phyloP scores from a whole-genome alignment of 225 moss, liverwort and hornwort genomes.

The Anthoceros angustus region DNA sequence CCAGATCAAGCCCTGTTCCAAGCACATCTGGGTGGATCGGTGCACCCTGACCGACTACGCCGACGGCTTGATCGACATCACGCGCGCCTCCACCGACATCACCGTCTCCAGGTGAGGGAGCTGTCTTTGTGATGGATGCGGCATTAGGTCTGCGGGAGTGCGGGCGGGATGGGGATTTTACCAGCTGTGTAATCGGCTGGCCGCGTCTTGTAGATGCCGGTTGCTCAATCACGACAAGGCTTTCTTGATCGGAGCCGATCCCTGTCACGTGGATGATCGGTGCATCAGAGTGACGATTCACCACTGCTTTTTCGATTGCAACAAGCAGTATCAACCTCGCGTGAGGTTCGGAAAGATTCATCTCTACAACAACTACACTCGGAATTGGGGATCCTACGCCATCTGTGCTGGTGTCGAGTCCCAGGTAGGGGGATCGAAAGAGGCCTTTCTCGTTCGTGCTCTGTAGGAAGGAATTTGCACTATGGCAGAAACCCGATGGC shows the following conservation, averaged over 20 bases:
- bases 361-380: constrained; percentile 89
- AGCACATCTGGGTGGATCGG: constrained; percentile 92
- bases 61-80: constrained; percentile 91
- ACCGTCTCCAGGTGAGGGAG: constrained; percentile 71
- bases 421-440: constrained; percentile 28
- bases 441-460: not conserved
- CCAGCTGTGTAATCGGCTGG: too few species aligned
- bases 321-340: constrained; percentile 78
- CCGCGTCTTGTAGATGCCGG: constrained; percentile 40
- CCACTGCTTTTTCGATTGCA: constrained; percentile 83
- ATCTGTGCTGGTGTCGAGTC: constrained; percentile 96
- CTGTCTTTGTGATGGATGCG: not conserved
- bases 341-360: constrained; percentile 96
- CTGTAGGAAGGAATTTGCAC: too few species aligned
- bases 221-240: constrained; percentile 82
- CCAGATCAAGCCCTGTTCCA: constrained; percentile 79
- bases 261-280: constrained; percentile 63
- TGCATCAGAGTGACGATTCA: constrained; percentile 89
- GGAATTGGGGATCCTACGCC: constrained; percentile 81
- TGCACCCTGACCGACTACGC: constrained; percentile 91
- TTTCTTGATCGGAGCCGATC: constrained; percentile 84
- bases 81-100: constrained; percentile 71
- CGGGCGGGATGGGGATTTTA: too few species aligned
- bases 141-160: too few species aligned
- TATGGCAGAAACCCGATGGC: not conserved